Evolutionary conservation across 345 rosid genomes (phyloP).

Genomic region (Dipteronia dyeriana): DNA sequence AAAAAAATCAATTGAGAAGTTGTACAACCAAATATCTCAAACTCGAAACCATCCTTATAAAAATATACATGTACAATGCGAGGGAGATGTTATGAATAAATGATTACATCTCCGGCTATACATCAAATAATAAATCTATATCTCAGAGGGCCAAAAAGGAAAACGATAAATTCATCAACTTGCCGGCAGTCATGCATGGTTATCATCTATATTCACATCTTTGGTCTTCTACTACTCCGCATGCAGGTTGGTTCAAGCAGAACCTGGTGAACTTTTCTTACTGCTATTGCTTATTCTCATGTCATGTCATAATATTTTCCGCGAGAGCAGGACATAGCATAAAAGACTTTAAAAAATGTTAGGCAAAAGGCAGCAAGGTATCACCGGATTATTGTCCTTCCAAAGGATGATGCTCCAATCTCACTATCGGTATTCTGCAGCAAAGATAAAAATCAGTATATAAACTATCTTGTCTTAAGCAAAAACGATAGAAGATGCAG

Average conservation of each 20-base stretch:
- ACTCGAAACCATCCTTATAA: background rate
- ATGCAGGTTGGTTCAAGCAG: slow-evolving; percentile 8
- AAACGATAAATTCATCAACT: background rate
- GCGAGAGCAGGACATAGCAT: background rate
- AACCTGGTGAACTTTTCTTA: background rate
- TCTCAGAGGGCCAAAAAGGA: background rate
- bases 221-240: slow-evolving; percentile 3
- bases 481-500: background rate
- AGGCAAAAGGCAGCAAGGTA: background rate
- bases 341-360: background rate
- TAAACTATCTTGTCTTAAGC: background rate
- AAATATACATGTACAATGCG: slow-evolving; percentile 26
- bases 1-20: background rate
- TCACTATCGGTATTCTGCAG: slow-evolving; percentile 73
- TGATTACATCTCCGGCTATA: background rate
- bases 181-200: slow-evolving; percentile 8
- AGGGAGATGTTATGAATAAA: slow-evolving; percentile 16
- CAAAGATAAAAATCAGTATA: background rate
- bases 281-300: background rate
- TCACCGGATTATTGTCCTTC: slow-evolving; percentile 85
- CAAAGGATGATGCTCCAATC: slow-evolving; percentile 76
- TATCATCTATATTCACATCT: slow-evolving; percentile 1
- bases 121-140: background rate
- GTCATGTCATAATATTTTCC: background rate
- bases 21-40: background rate